Evolutionary conservation across 208 protist genomes (phyloP).

Genomic region (Acanthamoeba culbertsoni): DNA sequence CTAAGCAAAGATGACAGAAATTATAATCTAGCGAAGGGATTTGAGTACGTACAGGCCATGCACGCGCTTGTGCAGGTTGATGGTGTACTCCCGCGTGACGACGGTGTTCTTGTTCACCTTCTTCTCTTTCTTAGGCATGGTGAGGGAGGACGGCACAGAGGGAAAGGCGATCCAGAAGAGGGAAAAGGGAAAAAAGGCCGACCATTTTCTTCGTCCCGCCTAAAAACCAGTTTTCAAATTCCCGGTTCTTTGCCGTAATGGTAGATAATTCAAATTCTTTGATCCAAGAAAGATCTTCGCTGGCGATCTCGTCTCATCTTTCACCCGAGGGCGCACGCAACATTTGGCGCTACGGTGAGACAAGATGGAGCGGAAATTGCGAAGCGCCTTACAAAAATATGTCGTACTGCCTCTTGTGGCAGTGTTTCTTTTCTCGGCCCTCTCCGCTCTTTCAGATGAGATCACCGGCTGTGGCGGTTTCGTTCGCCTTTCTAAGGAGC

Average conservation of each 20-base stretch:
- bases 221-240: not conserved
- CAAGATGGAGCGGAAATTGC: not conserved
- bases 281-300: not conserved
- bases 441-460: not conserved
- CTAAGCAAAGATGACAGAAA: too few species aligned
- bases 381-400: not conserved
- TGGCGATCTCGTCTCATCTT: not conserved
- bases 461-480: conserved; percentile 48
- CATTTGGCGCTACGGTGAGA: not conserved
- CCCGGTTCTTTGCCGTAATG: not conserved
- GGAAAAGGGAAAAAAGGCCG: conserved; percentile 44
- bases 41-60: conserved; percentile 83
- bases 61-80: conserved; percentile 96
- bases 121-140: conserved; percentile 71
- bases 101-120: conserved; percentile 64
- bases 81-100: conserved; percentile 95
- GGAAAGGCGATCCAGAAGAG: conserved; percentile 50
- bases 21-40: not conserved
- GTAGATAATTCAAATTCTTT: not conserved
- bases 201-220: not conserved
- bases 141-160: conserved; percentile 40
- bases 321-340: not conserved
- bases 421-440: not conserved
- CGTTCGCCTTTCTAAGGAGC: conserved; percentile 41
- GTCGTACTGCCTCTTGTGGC: not conserved